Conservation (phyloP, 2,329 filamentous ascomycete species). For the Microsporum ferrugineum region DNA sequence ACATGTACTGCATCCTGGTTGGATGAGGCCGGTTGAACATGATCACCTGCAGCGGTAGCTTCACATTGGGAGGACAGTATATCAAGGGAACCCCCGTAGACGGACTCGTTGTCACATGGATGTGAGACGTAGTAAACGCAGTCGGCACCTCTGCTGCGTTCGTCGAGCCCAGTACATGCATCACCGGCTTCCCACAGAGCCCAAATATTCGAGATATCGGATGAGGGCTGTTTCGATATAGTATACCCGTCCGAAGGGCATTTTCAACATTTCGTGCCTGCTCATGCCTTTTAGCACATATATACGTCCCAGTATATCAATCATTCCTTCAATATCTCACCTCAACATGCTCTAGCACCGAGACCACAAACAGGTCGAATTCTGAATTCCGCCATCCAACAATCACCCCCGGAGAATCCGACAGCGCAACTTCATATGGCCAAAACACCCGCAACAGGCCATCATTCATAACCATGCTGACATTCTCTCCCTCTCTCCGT, state of each 20-base stretch:
- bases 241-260: constrained; percentile 69
- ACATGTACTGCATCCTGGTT: constrained; percentile 90
- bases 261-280: constrained; percentile 72
- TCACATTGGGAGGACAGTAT: constrained; percentile 52
- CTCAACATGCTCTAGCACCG: constrained; percentile 82
- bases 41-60: constrained; percentile 71
- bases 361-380: constrained; percentile 79
- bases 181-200: constrained; percentile 67
- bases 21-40: constrained; percentile 80
- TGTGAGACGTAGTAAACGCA: constrained; percentile 55
- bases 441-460: constrained; percentile 97
- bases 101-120: constrained; percentile 48
- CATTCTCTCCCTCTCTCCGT: constrained; percentile 26
- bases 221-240: constrained; percentile 73
- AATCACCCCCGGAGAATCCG: constrained; percentile 66
- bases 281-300: background rate
- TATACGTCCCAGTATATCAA: background rate
- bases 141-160: constrained; percentile 48
- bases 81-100: constrained; percentile 55
- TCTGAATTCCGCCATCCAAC: constrained; percentile 94
- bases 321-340: constrained; percentile 39
- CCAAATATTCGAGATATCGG: constrained; percentile 69
- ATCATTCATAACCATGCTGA: constrained; percentile 57
- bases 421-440: constrained; percentile 72
- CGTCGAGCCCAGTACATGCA: constrained; percentile 76